A percentile compares a stretch with the other conserved stretches of the same genome.
phyloP scores from a whole-genome alignment of 169 alveolate species.

The Cystoisospora suis region DNA sequence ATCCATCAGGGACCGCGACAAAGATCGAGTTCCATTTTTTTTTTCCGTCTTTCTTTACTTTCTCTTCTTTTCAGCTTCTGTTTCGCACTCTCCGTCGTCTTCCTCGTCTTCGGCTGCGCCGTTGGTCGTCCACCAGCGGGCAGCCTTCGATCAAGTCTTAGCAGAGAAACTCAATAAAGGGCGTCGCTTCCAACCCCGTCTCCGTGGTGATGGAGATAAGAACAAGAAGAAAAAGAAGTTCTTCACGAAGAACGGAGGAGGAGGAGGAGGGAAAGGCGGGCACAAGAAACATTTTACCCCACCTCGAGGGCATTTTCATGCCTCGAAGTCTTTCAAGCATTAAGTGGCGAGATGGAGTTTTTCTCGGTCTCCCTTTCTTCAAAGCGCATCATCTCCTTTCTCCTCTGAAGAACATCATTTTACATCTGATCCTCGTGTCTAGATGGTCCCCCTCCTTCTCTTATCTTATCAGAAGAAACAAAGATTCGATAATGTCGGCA shows the following conservation, averaged over 20 bases:
- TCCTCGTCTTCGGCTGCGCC: background rate
- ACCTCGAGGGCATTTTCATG: too few species aligned
- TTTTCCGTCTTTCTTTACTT: background rate
- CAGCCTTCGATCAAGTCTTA: background rate
- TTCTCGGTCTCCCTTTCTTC: too few species aligned
- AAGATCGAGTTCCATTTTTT: background rate
- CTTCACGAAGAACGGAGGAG: background rate
- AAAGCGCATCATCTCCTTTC: too few species aligned
- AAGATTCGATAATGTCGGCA: too few species aligned
- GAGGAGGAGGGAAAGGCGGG: background rate
- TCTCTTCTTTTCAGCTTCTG: background rate
- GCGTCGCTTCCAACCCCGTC: background rate
- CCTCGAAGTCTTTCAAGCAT: too few species aligned
- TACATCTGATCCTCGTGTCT: too few species aligned
- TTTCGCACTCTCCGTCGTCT: background rate
- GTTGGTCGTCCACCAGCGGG: constrained; percentile 24
- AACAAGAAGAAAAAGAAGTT: background rate
- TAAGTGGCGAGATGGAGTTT: too few species aligned
- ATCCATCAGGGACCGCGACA: too few species aligned
- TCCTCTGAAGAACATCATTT: too few species aligned
- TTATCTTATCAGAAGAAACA: too few species aligned
- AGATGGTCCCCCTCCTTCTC: too few species aligned
- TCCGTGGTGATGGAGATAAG: background rate
- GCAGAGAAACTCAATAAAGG: background rate
- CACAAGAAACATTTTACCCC: too few species aligned